Conservation (phyloP, 2,329 filamentous ascomycete genomes). For the Diaporthe ilicicola region DNA sequence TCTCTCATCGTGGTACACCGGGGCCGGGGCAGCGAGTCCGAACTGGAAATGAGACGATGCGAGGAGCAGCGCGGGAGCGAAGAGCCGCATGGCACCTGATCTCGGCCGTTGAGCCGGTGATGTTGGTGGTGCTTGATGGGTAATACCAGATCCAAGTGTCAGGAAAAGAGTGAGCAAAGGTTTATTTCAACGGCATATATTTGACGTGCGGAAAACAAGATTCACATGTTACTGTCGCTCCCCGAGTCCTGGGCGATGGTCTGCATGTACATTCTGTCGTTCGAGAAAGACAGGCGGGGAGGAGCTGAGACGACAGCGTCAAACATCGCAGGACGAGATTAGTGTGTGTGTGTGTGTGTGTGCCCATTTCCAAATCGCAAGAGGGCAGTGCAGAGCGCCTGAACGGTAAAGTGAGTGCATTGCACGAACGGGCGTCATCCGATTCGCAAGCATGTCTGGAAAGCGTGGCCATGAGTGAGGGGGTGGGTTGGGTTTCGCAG, state of each 20-base stretch:
- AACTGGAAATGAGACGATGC: neutral
- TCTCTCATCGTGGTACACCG: conserved; percentile 14
- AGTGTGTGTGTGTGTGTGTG: neutral
- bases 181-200: neutral
- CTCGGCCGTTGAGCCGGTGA: neutral
- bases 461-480: neutral
- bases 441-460: conserved; percentile 27
- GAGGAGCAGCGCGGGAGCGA: neutral
- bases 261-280: neutral
- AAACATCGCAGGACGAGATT: neutral
- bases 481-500: conserved; percentile 19
- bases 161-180: neutral
- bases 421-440: conserved; percentile 5
- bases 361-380: neutral
- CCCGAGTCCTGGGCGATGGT: neutral
- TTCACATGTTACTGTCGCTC: conserved; percentile 2
- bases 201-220: too few species aligned
- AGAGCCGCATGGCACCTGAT: conserved; percentile 23
- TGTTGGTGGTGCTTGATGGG: neutral
- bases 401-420: neutral
- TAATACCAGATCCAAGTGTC: neutral
- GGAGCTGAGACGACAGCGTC: neutral
- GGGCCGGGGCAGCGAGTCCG: neutral
- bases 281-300: neutral
- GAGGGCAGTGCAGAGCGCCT: conserved; percentile 16